Base-by-base conservation (phyloP, 1,284 basidiomycete species). In the Anthracocystis panici-leucophaei region DNA sequence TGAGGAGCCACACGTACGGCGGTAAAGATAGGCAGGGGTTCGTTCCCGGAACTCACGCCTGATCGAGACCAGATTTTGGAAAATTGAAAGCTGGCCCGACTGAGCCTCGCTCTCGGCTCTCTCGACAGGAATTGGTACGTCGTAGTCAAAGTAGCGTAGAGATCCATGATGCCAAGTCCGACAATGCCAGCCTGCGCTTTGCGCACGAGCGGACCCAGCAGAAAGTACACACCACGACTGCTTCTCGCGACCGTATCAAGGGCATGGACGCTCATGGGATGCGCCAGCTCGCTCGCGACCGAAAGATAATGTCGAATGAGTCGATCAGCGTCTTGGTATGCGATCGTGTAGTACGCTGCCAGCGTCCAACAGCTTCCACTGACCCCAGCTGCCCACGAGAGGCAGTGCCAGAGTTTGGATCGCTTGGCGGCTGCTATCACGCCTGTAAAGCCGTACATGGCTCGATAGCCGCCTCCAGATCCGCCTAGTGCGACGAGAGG, bases 321-420 rank as follows among this genome's bases (percentile, higher is more conserved):
- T 6, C 68, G 65, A 9, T 67, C 65, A 2, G 79, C 65, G 14
- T 76, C 71, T 21, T 78, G 78, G 20, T 70, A 60, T 4, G 75
- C 75, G 27, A 78, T 75, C 1, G 76, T 78, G 42, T 77, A 85
- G 60, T 75, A 77, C 18, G 77, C 80, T 25, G 81, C 76, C 8
- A 83, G 45, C 3, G 85, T 80, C 85, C 85, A 86, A 64, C 85
- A 86, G 57, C 77, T 80, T 2, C 85, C 85, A 10, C 77, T 81
- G 3, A 86, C 85, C 3, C 84, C 84, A 0, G 77, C 82, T 3
- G 63, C 70, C 77, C 83, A 86, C 5, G 77, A 75, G 18, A 78
- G 58, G 59, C 81, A 67, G 57, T 81, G 74, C 83, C 83, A 85
- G 29, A 85, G 60, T 6, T 73, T 74, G 16, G 75, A 65, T 18